Percentiles rank a stretch among this genome's conserved stretches.
Conservation (phyloP, 805 yeast species). For the Sugiyamaella marilandica region DNA sequence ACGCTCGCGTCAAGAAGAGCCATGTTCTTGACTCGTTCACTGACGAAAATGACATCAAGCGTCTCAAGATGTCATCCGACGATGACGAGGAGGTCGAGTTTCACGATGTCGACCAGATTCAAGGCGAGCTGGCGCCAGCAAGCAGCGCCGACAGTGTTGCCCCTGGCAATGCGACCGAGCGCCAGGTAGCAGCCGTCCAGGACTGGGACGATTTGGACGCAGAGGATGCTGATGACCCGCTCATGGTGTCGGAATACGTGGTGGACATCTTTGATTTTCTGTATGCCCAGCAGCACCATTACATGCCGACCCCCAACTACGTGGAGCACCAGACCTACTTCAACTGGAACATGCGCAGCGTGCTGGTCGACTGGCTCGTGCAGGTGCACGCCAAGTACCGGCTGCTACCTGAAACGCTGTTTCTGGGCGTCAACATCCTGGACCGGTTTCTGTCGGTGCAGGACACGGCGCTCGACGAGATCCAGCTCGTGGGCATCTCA, state of each 20-base stretch:
- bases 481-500: slow-evolving; percentile 84
- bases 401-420: slow-evolving; percentile 79
- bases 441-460: slow-evolving; percentile 79
- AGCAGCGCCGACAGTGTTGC: too few species aligned
- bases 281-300: slow-evolving; percentile 63
- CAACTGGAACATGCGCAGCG: slow-evolving; percentile 78
- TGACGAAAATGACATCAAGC: background rate
- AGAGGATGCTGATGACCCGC: slow-evolving; percentile 39
- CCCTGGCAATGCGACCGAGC: background rate
- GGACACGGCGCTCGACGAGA: slow-evolving; percentile 66
- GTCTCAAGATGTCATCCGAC: background rate
- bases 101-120: background rate
- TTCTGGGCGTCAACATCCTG: slow-evolving; percentile 76
- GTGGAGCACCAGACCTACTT: slow-evolving; percentile 58
- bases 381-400: slow-evolving; percentile 83
- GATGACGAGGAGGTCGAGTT: background rate
- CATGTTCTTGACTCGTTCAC: background rate
- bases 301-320: slow-evolving; percentile 58
- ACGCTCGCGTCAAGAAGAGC: background rate
- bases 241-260: slow-evolving; percentile 93
- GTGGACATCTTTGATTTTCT: slow-evolving; percentile 79
- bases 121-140: too few species aligned
- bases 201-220: slow-evolving; percentile 32
- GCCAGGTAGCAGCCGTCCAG: background rate
- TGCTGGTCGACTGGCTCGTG: slow-evolving; percentile 89